These are phyloP conservation scores for Thozetella sp. DNA, from an alignment of 495 filamentous ascomycete species.

Conservation along the genomic window DNA sequence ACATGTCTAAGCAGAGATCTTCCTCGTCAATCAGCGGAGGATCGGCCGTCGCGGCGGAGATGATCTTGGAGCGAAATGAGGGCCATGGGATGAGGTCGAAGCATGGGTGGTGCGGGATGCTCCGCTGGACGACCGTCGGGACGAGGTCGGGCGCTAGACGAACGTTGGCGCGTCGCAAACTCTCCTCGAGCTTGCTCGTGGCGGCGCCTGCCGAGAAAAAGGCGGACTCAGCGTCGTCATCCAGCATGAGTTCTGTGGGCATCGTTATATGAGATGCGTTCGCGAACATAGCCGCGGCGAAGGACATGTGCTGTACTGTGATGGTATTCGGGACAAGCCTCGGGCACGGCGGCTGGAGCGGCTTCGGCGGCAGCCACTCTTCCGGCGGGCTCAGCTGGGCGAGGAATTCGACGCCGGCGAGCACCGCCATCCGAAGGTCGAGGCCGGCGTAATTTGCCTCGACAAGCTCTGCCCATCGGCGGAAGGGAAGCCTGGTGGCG, in stretches of 20 bases:
- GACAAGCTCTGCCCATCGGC: neutral
- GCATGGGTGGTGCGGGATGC: neutral
- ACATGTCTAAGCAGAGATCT: neutral
- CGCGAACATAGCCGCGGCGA: no score
- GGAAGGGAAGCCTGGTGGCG: neutral
- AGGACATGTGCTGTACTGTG: no score
- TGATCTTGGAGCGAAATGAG: neutral
- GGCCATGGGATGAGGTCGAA: neutral
- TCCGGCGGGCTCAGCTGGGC: no score
- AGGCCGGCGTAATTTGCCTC: neutral
- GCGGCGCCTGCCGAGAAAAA: no score
- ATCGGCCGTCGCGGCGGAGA: neutral
- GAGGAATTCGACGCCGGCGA: no score
- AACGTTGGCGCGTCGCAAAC: neutral
- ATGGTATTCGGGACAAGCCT: no score
- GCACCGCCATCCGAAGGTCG: no score
- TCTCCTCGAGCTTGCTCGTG: neutral
- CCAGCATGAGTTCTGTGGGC: no score
- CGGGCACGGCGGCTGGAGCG: no score
- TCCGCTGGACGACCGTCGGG: neutral
- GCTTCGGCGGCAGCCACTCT: no score
- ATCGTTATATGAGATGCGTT: no score
- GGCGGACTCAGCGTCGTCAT: no score
- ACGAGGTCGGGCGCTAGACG: neutral
- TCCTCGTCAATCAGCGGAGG: neutral